These are phyloP conservation scores for Termitomyces sp. DNA, from an alignment of 768 basidiomycete genomes.

Conservation along the genomic window DNA sequence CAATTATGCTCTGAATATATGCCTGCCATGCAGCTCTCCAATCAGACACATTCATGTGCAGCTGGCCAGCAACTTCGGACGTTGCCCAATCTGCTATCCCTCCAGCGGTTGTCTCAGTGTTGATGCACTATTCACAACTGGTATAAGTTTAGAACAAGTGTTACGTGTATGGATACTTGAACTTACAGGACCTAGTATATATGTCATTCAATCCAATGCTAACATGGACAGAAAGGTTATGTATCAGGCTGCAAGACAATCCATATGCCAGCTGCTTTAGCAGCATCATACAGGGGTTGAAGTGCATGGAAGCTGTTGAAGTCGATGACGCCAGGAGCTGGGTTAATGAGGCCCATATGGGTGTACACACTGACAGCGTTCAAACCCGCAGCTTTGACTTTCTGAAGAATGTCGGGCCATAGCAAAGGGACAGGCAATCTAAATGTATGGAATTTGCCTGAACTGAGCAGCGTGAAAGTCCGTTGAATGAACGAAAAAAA, in stretches of 20 bases:
- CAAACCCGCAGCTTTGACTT: slow-evolving; percentile 76
- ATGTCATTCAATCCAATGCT: not conserved
- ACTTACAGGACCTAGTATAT: slow-evolving; percentile 40
- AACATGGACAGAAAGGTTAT: slow-evolving; percentile 6
- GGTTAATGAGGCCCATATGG: slow-evolving; percentile 79
- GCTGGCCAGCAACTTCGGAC: slow-evolving; percentile 56
- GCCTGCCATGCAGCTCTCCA: slow-evolving; percentile 70
- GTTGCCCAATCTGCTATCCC: slow-evolving; percentile 74
- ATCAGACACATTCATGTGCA: slow-evolving; percentile 75
- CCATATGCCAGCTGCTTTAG: slow-evolving; percentile 72
- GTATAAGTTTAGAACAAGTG: not conserved
- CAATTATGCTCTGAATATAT: slow-evolving; percentile 68
- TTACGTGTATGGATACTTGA: not conserved
- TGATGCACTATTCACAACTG: slow-evolving; percentile 51
- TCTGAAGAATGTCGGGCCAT: slow-evolving; percentile 83
- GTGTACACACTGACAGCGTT: slow-evolving; percentile 78
- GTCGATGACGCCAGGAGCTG: slow-evolving; percentile 70
- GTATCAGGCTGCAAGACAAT: slow-evolving; percentile 76
- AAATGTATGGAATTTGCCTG: slow-evolving; percentile 85
- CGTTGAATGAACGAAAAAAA: not conserved
- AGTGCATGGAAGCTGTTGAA: slow-evolving; percentile 70
- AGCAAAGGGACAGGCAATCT: slow-evolving; percentile 75
- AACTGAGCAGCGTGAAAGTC: slow-evolving; percentile 37
- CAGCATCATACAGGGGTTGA: slow-evolving; percentile 71
- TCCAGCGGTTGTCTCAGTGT: slow-evolving; percentile 79